Evolutionary conservation across 768 basidiomycete genomes (phyloP).

Genomic region (Podaxis sp.): DNA sequence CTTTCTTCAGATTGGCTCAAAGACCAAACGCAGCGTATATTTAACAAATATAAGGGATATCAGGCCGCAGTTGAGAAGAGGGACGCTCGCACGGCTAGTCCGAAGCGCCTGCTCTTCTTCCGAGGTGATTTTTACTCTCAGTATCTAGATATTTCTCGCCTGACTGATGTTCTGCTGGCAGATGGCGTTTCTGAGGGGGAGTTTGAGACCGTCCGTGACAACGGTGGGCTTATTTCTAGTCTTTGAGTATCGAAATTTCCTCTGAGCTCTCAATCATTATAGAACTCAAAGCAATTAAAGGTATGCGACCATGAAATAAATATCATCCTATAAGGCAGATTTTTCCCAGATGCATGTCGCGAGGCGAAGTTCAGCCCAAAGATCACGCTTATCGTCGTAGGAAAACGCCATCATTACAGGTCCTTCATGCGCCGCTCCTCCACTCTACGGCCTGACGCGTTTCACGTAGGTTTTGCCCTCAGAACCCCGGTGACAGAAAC

Average conservation of each 20-base stretch:
- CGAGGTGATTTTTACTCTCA: conserved; percentile 42
- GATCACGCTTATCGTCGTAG: conserved; percentile 80
- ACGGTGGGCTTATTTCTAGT: conserved; percentile 18
- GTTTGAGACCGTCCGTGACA: conserved; percentile 45
- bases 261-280: conserved; percentile 1
- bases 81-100: conserved; percentile 37
- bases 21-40: conserved; percentile 42
- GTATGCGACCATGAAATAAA: conserved; percentile 30
- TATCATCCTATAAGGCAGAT: neutral
- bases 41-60: conserved; percentile 59
- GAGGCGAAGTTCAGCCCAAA: conserved; percentile 53
- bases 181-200: conserved; percentile 58
- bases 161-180: conserved; percentile 23
- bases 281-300: conserved; percentile 60
- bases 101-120: conserved; percentile 75
- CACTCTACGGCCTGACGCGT: neutral
- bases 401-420: conserved; percentile 70
- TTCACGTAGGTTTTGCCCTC: conserved; percentile 30
- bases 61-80: conserved; percentile 53
- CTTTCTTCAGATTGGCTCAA: neutral
- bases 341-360: conserved; percentile 54
- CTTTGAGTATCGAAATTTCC: conserved; percentile 16
- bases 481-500: conserved; percentile 27
- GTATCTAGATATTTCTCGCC: neutral
- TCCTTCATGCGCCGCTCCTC: conserved; percentile 7